Base-by-base conservation (phyloP, 352 stramenopile genomes). In the Globisporangium heterothallicum region DNA sequence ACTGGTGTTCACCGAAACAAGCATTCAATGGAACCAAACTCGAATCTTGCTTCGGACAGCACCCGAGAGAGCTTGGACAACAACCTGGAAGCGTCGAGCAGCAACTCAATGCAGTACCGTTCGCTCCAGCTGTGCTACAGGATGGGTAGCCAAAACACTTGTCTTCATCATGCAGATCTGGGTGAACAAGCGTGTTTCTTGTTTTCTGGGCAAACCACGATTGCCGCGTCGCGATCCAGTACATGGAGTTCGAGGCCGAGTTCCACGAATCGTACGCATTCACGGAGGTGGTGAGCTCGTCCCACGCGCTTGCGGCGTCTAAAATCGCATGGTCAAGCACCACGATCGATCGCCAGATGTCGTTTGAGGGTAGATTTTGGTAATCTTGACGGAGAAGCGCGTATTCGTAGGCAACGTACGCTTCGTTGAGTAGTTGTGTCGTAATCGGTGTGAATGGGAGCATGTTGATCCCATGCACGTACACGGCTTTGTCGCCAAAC, bases 401-500 rank as follows among this genome's bases (percentile, higher is more conserved):
- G 55, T 78, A 89, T 52, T 88, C 80, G 24, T 63, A 62, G 10
- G 61, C 63, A 14, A 88, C 71, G 49, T 74, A 91, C 16, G 64
- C 42, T 45, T 88, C 76, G 40, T 72, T 66, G 32, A 92, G 59
- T 38, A 90, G 53, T 49, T 78, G 62, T 10, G 72, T 32, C 12
- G 82, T 85, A 35, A 89, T 77, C 6, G 82, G 82, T 36, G 82
- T 92, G 63, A 92, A 84, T 2, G 82, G 82, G 14, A 92, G 81
- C 70, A 90, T 82, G 54, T 92, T 88, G 53, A 92, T 92, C 18
- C 78, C 78, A 53, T 92, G 82, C 35, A 95, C 74, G 60, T 87
- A 86, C 49, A 88, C 73, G 9, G 76, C 63, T 5, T 64, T 61
- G 40, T 79, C 59, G 18, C 83, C 82, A 47, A 95, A 95, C 85